Percentiles rank a stretch among this genome's conserved stretches.
Conservation (phyloP, 1,284 basidiomycete species). For the Ganoderma lingzhi region DNA sequence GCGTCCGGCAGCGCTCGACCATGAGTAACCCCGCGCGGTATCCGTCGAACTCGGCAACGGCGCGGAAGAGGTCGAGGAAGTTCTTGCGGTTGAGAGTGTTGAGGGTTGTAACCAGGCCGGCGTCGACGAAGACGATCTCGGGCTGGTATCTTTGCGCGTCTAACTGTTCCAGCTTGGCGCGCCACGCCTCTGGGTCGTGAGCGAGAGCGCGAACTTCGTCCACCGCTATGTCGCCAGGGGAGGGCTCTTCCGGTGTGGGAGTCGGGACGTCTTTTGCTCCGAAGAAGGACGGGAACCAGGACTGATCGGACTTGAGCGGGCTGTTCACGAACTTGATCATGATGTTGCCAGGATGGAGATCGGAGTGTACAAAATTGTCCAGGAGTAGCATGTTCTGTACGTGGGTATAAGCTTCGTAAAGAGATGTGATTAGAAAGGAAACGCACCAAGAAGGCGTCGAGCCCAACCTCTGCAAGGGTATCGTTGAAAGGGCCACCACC, state of each 20-base stretch:
- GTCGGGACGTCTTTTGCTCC: conserved; percentile 16
- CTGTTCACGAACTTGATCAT: conserved; percentile 93
- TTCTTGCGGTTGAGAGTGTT: conserved; percentile 85
- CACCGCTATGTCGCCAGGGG: conserved; percentile 73
- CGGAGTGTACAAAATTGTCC: conserved; percentile 98
- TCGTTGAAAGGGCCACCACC: conserved; percentile 94
- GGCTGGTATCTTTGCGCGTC: conserved; percentile 85
- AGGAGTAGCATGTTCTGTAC: conserved; percentile 94
- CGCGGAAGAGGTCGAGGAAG: conserved; percentile 96
- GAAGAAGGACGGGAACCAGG: conserved; percentile 58
- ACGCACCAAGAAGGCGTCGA: conserved; percentile 93
- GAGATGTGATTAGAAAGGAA: not conserved
- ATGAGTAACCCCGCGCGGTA: conserved; percentile 95
- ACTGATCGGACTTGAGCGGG: conserved; percentile 58
- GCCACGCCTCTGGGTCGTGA: conserved; percentile 74
- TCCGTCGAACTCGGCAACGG: conserved; percentile 96
- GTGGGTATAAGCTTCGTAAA: conserved; percentile 6
- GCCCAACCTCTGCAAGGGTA: conserved; percentile 89
- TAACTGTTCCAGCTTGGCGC: conserved; percentile 71
- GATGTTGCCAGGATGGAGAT: conserved; percentile 95
- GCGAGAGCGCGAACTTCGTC: conserved; percentile 67
- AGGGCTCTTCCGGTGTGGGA: not conserved
- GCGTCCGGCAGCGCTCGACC: conserved; percentile 95
- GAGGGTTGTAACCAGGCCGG: conserved; percentile 92
- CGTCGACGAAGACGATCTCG: conserved; percentile 96